These are phyloP conservation scores for Nannizziopsis barbatae DNA, from an alignment of 2,329 filamentous ascomycete species.

Conservation along the genomic window DNA sequence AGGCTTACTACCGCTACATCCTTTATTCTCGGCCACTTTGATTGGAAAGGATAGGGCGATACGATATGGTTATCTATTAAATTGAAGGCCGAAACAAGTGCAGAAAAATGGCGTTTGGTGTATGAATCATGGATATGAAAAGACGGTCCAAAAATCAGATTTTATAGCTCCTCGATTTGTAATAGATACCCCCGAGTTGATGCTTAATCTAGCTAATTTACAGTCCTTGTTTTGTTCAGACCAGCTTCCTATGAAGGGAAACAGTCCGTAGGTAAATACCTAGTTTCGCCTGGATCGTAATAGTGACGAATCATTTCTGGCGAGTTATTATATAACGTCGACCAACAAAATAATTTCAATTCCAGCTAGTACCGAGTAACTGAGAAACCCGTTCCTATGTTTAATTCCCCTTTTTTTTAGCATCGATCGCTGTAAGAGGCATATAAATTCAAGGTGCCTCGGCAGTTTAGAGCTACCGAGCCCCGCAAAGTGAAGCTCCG, in stretches of 20 bases:
- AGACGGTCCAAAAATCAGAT: conserved; percentile 25
- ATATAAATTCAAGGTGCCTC: conserved; percentile 1
- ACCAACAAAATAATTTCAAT: neutral
- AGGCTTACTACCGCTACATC: neutral
- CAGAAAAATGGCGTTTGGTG: conserved; percentile 20
- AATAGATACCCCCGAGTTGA: conserved; percentile 42
- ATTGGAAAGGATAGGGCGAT: neutral
- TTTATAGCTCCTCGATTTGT: conserved; percentile 38
- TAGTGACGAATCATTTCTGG: too few relatives aligned
- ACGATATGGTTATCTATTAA: neutral
- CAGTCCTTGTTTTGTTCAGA: neutral
- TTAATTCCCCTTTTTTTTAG: neutral
- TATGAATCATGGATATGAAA: conserved; percentile 13
- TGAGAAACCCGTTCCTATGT: too few relatives aligned
- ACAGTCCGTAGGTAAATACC: too few relatives aligned
- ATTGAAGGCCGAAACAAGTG: neutral
- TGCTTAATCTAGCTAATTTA: conserved; percentile 34
- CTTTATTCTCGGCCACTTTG: neutral
- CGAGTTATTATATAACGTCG: neutral
- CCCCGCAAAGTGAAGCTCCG: conserved; percentile 7
- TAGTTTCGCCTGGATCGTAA: too few relatives aligned
- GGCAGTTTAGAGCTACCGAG: conserved; percentile 2
- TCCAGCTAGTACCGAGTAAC: too few relatives aligned
- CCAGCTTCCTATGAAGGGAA: neutral
- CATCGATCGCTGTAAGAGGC: neutral